Base-by-base conservation (phyloP, 768 basidiomycete species). In the Clavulina sp. region DNA sequence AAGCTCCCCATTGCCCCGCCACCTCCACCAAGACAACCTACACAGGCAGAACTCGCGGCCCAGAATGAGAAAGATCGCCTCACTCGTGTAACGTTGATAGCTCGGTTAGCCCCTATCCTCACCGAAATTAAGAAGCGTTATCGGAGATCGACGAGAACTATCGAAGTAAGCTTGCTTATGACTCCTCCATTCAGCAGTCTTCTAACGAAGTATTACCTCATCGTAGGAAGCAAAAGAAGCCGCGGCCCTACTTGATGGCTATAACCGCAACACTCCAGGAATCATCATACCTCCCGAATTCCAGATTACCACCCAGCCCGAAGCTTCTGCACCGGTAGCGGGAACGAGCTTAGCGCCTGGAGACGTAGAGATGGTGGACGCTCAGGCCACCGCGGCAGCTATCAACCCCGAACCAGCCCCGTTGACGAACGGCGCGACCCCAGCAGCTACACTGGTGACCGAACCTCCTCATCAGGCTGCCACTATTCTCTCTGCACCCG, bases 111-210 rank as follows among this genome's bases (percentile, higher is more conserved):
- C 1, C 84, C 84, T 1, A 81, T 97, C 48, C 67, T 97, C 49
- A 75, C 75, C 2, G 89, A 96, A 62, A 68, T 99, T 58, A 89
- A 87, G 69, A 76, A 86, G 63, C 89, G 91, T 67, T 91, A 82
- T 63, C 88, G 89, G 71, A 73, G 83, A 57, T 92, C 95, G 61
- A 82, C 79, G 0, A 88, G 88, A 66, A 68, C 73, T 33, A 82
- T 84, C 40, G 70, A 70, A 55, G 89, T 91, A 58, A 61, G 80
- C 57, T 69, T 23, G n/a, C 18, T 49, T 52, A 46, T 49, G 49
- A 18, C 28, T 21, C 5, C 23, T 26, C 0, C 7, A 5, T 30
- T 5, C 31, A 32, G 3, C 21, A 44, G 0, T 46, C 24, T 24
- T 51, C 32, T 19, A 49, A 19, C 7, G 30, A 44, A 21, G 19